Evolutionary conservation across 2,329 filamentous ascomycete species (phyloP).

Genomic region (Lasiodiplodia gonubiensis): DNA sequence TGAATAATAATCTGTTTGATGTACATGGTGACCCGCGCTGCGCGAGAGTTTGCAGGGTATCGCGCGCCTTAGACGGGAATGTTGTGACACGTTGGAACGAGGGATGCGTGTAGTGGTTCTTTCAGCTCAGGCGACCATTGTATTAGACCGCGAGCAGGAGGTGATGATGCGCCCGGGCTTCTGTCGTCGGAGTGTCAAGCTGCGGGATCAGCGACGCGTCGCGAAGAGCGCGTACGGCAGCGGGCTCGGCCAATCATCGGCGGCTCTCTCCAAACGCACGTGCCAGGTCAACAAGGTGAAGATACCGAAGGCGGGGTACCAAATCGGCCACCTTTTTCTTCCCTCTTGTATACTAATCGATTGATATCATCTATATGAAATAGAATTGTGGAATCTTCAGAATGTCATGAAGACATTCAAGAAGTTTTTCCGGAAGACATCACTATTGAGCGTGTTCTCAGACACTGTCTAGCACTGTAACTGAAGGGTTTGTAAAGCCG

Average conservation of each 20-base stretch:
- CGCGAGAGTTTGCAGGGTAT: conserved; percentile 3
- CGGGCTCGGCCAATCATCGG: conserved; percentile 11
- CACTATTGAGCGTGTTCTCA: not conserved
- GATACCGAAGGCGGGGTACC: not conserved
- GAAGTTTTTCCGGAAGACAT: not conserved
- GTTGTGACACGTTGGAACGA: not conserved
- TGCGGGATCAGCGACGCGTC: conserved; percentile 25
- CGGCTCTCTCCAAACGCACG: not conserved
- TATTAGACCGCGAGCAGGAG: conserved; percentile 1
- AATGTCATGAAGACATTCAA: not conserved
- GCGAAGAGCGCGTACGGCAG: conserved; percentile 16
- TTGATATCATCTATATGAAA: not conserved
- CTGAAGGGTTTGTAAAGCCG: too few relatives aligned
- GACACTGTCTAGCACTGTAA: too few relatives aligned
- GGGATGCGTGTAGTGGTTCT: not conserved
- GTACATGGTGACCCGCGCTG: conserved; percentile 69
- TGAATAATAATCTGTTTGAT: conserved; percentile 99
- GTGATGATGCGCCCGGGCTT: conserved; percentile 7
- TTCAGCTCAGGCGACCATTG: conserved; percentile 23
- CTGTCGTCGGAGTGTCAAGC: conserved; percentile 14
- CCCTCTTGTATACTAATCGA: not conserved
- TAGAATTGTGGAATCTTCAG: too few relatives aligned
- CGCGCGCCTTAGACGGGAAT: conserved; percentile 1
- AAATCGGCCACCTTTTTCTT: not conserved
- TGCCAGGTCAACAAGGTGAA: not conserved